A percentile compares a stretch with the other conserved stretches of the same genome.
Evolutionary conservation across 73 alveolate genomes (phyloP).

Genomic region (Tetrahymena elliotti): DNA sequence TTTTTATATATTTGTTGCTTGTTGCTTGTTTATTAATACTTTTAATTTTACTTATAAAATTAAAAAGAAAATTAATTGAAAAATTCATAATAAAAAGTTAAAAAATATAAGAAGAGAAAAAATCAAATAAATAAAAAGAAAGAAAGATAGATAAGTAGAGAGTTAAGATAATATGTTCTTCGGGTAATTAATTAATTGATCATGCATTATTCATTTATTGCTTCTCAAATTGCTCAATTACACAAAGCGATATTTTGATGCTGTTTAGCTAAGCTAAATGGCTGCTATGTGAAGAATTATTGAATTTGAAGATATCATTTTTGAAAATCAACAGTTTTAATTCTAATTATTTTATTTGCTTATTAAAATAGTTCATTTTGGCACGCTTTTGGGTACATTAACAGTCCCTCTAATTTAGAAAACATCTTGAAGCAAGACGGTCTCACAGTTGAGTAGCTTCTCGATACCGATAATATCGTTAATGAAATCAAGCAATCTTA

Average conservation of each 20-base stretch:
- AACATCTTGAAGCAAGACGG: neutral
- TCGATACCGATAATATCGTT: neutral
- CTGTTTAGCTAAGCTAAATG: neutral
- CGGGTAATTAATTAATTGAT: no score
- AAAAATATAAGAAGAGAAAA: neutral
- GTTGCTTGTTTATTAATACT: neutral
- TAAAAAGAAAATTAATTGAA: neutral
- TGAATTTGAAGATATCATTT: neutral
- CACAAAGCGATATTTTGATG: neutral
- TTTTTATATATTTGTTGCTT: no score
- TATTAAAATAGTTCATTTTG: neutral
- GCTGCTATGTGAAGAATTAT: neutral
- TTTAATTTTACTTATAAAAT: neutral
- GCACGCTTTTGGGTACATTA: neutral
- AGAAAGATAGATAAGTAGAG: neutral
- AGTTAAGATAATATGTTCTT: neutral
- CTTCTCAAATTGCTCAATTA: neutral
- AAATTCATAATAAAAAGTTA: neutral
- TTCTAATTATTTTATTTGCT: neutral
- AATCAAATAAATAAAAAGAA: neutral
- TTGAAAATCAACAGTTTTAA: neutral
- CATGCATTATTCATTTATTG: neutral
- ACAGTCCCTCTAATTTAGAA: neutral
- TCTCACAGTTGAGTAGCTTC: neutral
- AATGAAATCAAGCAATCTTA: neutral